Evolutionary conservation across 2,329 filamentous ascomycete genomes (phyloP), one percentile per base, ranked within the genome.

Genomic region (Massarina eburnea): DNA sequence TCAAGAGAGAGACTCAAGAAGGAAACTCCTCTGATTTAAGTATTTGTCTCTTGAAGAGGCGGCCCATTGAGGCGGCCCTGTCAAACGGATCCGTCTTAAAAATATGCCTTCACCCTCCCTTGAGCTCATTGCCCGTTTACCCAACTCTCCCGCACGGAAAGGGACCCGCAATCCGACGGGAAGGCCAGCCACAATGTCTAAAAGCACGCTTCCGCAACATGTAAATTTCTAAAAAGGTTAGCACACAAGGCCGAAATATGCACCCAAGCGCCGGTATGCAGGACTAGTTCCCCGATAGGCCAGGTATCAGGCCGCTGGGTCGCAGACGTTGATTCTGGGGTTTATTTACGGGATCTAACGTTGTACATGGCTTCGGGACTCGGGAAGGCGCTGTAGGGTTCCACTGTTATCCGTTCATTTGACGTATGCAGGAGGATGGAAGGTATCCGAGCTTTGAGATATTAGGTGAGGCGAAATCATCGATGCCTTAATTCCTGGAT

Each of bases 21-120:
- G 17, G 20, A 22, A 10, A 38, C 24, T n/a, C 26, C 15, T 3
- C 10, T 8, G 18, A 3, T 32, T 33, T 37, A 26, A 38, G 45
- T 47, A 33, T 12, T 4, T 21, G 9, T 2, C 29, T 8, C 4
- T 17, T 12, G 22, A 41, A 47, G 33, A 38, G 45, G 51, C 48
- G 49, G 52, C 55, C 50, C 52, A 53, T 20, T 30, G 18, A n/a
- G 22, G 7, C 32, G 15, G 15, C 22, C 45, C 41, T 17, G 46
- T 39, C 39, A 48, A 51, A 51, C 44, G 48, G 49, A 30, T 30
- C 27, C 27, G 27, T 14, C 39, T 39, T 46, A n/a, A 40, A 27
- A 3, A 18, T 43, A 32, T 24, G 38, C 34, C 14, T 21, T 43
- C 8, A 43, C 51, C 54, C 50, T 43, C 34, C 30, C 41, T 27